Evolutionary conservation across 192 early-diverging fungal genomes (phyloP).

Genomic region (Rhizoclosmatium globosum): DNA sequence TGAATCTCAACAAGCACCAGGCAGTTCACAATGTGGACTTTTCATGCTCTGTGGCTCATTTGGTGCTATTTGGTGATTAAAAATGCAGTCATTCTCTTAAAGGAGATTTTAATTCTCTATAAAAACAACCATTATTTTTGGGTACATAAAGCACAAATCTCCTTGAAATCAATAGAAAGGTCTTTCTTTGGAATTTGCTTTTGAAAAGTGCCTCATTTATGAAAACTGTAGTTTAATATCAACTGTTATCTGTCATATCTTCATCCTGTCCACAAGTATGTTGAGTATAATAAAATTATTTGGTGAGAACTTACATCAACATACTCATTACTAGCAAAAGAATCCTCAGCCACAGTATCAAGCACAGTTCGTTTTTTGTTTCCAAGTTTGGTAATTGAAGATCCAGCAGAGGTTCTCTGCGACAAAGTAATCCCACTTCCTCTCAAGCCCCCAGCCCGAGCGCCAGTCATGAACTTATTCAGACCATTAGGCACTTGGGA

Average conservation of each 20-base stretch:
- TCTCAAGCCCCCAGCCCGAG: not conserved
- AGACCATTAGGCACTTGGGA: not conserved
- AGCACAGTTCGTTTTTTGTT: not conserved
- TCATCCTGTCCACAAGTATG: not conserved
- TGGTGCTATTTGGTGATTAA: too few relatives aligned
- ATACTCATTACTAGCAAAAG: constrained; percentile 2
- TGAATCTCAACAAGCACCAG: too few relatives aligned
- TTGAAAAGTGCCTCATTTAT: too few relatives aligned
- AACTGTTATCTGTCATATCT: not conserved
- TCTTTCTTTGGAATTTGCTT: too few relatives aligned
- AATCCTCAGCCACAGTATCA: not conserved
- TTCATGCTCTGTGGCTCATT: too few relatives aligned
- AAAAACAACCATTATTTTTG: too few relatives aligned
- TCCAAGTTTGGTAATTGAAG: too few relatives aligned
- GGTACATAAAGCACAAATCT: too few relatives aligned
- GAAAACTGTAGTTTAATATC: not conserved
- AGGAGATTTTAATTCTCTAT: too few relatives aligned
- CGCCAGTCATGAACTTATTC: constrained; percentile 10
- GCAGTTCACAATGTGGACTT: too few relatives aligned
- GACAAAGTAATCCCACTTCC: not conserved
- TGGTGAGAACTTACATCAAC: constrained; percentile 6
- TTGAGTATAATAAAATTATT: not conserved
- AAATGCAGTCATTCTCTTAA: too few relatives aligned
- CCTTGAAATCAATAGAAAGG: too few relatives aligned
- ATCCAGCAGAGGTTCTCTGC: not conserved